Percentiles rank a stretch among this genome's conserved stretches.
These are phyloP conservation scores for Bipolaris zeicola DNA, from an alignment of 2,329 filamentous ascomycete species.

Conservation along the genomic window DNA sequence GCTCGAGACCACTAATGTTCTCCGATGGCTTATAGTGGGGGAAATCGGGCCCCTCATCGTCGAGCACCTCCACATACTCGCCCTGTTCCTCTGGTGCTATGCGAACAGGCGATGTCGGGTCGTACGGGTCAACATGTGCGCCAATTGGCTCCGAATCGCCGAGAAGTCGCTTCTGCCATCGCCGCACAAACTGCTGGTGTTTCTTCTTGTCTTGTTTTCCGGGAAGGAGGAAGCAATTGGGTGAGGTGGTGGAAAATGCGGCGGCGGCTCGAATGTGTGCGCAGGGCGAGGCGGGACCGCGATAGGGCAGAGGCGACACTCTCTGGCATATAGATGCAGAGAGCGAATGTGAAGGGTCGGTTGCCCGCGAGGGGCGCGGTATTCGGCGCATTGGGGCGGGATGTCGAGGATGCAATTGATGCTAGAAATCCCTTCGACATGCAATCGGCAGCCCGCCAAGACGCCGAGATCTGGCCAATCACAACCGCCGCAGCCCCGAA, in stretches of 20 bases:
- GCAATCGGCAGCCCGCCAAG: conserved; percentile 16
- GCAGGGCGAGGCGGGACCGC: conserved; percentile 16
- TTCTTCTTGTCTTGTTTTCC: conserved; percentile 45
- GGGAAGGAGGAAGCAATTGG: conserved; percentile 30
- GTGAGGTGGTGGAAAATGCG: conserved; percentile 40
- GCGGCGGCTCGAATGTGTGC: conserved; percentile 21
- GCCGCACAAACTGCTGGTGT: conserved; percentile 42
- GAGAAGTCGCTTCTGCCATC: conserved; percentile 46
- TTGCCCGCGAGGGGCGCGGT: conserved; percentile 43
- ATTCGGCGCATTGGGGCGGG: conserved; percentile 46
- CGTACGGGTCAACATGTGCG: conserved; percentile 47
- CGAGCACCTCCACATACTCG: conserved; percentile 42
- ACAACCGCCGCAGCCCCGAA: conserved; percentile 21
- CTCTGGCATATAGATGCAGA: conserved; percentile 23
- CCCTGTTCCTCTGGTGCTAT: conserved; percentile 45
- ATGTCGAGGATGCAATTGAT: conserved; percentile 25
- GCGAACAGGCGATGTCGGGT: conserved; percentile 43
- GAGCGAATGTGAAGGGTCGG: conserved; percentile 30
- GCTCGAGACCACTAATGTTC: conserved; percentile 51
- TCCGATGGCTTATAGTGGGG: conserved; percentile 20
- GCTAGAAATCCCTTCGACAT: conserved; percentile 10
- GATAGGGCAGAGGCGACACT: conserved; percentile 22
- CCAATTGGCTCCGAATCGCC: conserved; percentile 47
- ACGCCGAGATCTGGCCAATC: conserved; percentile 30
- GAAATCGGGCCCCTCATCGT: conserved; percentile 23